Base-by-base conservation (phyloP, 257 asterid genomes). In the Jacaranda mimosifolia region DNA sequence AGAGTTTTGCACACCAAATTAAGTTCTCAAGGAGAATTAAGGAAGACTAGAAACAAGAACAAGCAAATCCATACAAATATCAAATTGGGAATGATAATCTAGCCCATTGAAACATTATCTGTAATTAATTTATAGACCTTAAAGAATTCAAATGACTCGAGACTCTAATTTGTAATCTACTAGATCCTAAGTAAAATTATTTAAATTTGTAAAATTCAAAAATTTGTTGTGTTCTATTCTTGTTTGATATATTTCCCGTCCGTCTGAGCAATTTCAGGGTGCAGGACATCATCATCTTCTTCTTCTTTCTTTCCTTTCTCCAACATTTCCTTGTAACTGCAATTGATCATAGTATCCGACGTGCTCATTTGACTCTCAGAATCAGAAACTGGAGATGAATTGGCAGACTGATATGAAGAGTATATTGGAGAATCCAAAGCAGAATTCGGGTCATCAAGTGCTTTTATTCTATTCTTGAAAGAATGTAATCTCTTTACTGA, bases 301-400 rank as follows among this genome's bases (percentile, higher is more conserved):
- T 65, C 75, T 46, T 73, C 84, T n/a, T 74, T 83, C 19, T 46
- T 49, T 10, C 83, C 84, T 76, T 40, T 85, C 80, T 85, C 80
- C 1, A 87, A 86, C 17, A 83, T 63, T 43, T 86, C 91, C 86
- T 89, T 89, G 18, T 89, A 87, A n/a, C 77, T 86, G 63, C 82
- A 81, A 76, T 76, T n/a, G n/a, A n/a, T 89, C 18, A 40, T 39
- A 13, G 52, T 7, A 21, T 75, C 79, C 0, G 19, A 26, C 21
- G 73, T 83, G 11, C 70, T 70, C 56, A 6, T 72, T 36, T 64
- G 56, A 32, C 35, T 63, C 59, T 17, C 6, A 14, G 79, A 63
- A 8, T 55, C 86, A 0, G 81, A 80, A 4, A 38, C 57, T 0
- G 89, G 86, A 42, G 89, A 83, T 7, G 90, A 48, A 51, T 62